phyloP scores from a whole-genome alignment of 495 filamentous ascomycete genomes.

The Apiosordaria backusii region DNA sequence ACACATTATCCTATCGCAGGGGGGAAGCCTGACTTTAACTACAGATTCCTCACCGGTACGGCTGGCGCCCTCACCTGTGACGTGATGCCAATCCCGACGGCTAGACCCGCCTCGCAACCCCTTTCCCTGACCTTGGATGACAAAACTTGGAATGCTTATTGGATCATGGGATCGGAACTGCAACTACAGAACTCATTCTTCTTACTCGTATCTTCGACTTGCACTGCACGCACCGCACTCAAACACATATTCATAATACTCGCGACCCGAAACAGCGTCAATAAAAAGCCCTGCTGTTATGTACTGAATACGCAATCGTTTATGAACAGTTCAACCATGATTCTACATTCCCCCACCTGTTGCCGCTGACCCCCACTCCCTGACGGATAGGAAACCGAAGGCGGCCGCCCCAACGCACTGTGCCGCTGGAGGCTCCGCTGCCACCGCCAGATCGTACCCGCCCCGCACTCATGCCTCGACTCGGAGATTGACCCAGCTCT shows the following conservation, averaged over 20 bases:
- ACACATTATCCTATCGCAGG: background rate
- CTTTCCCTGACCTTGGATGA: background rate
- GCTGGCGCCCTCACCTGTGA: background rate
- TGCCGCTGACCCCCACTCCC: background rate
- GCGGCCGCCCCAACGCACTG: background rate
- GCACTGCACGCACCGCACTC: too few relatives aligned
- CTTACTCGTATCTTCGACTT: too few relatives aligned
- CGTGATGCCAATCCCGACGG: background rate
- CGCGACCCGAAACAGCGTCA: background rate
- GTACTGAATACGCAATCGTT: background rate
- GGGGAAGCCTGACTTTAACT: background rate
- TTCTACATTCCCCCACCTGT: background rate
- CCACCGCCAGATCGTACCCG: background rate
- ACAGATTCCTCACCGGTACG: background rate
- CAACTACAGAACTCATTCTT: too few relatives aligned
- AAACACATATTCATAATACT: too few relatives aligned
- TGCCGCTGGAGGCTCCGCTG: background rate
- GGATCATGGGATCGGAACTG: too few relatives aligned
- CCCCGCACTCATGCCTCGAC: background rate
- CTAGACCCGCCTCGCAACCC: background rate
- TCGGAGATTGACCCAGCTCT: constrained; percentile 16
- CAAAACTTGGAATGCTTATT: too few relatives aligned
- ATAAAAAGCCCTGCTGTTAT: background rate
- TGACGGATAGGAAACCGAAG: background rate
- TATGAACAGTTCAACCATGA: background rate